phyloP scores from a whole-genome alignment of 805 yeast species.

The Metschnikowia cubensis region DNA sequence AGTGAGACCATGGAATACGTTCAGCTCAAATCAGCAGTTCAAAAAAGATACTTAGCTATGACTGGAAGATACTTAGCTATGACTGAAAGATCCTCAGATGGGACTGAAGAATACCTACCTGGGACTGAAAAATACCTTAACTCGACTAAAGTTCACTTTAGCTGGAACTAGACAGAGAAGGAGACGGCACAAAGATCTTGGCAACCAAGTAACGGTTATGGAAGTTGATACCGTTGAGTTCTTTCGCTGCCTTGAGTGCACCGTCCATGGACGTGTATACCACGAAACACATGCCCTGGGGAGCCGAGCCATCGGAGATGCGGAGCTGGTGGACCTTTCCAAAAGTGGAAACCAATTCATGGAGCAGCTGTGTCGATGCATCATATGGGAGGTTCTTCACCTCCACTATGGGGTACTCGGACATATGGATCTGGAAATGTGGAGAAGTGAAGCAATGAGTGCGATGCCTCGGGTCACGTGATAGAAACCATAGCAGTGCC shows the following conservation, averaged over 20 bases:
- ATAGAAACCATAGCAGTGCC: not conserved
- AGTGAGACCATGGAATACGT: too few relatives aligned
- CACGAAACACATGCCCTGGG: conserved; percentile 49
- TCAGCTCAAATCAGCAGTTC: too few relatives aligned
- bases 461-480: not conserved
- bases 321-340: conserved; percentile 58
- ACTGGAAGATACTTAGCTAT: too few relatives aligned
- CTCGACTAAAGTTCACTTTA: not conserved
- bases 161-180: not conserved
- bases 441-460: not conserved
- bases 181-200: not conserved
- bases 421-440: conserved; percentile 9
- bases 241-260: conserved; percentile 51
- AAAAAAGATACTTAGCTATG: too few relatives aligned
- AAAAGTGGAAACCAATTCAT: conserved; percentile 49
- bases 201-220: conserved; percentile 58
- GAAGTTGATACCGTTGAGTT: conserved; percentile 56
- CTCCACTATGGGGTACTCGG: conserved; percentile 42
- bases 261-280: conserved; percentile 46
- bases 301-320: conserved; percentile 22
- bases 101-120: too few relatives aligned
- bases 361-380: conserved; percentile 43
- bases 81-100: too few relatives aligned
- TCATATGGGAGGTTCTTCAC: conserved; percentile 59
- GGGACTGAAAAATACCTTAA: too few relatives aligned